These are phyloP conservation scores for Amanita molliuscula DNA, from an alignment of 768 basidiomycete genomes.

Conservation along the genomic window DNA sequence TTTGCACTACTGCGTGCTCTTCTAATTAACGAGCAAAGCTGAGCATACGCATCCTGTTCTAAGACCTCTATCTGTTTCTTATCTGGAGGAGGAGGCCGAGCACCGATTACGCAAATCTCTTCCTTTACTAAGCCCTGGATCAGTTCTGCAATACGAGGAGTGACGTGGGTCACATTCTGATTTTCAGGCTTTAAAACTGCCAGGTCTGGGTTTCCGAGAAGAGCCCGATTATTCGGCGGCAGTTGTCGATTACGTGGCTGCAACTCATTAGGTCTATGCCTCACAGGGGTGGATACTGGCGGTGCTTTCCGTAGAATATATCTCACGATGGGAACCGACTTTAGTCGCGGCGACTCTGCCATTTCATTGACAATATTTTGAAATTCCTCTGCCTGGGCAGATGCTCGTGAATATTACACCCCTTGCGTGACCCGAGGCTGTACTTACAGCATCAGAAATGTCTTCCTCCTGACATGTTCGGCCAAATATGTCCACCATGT, in stretches of 20 bases:
- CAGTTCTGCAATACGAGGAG: constrained; percentile 43
- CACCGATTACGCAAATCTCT: constrained; percentile 41
- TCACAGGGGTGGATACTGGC: not conserved
- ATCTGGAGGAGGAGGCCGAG: constrained; percentile 21
- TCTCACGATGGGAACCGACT: not conserved
- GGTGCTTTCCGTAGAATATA: not conserved
- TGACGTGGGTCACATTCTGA: constrained; percentile 51
- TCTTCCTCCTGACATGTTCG: constrained; percentile 22
- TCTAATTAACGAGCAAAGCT: constrained; percentile 19
- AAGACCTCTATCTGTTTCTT: constrained; percentile 17
- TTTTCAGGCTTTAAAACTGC: constrained; percentile 45
- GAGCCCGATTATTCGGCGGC: constrained; percentile 11
- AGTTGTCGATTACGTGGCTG: constrained; percentile 8
- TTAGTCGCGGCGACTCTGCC: constrained; percentile 10
- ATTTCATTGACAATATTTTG: constrained; percentile 15
- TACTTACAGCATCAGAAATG: constrained; percentile 22
- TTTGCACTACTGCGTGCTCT: constrained; percentile 13
- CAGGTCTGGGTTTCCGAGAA: constrained; percentile 39
- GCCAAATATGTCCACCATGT: constrained; percentile 25
- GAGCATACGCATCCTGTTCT: constrained; percentile 14
- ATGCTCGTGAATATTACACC: not conserved
- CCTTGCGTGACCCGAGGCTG: no score
- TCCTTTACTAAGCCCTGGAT: constrained; percentile 45
- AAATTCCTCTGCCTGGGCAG: constrained; percentile 17
- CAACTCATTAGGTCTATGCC: not conserved